Conservation (phyloP, 192 early-diverging fungal species). For the Coemansia sp. region DNA sequence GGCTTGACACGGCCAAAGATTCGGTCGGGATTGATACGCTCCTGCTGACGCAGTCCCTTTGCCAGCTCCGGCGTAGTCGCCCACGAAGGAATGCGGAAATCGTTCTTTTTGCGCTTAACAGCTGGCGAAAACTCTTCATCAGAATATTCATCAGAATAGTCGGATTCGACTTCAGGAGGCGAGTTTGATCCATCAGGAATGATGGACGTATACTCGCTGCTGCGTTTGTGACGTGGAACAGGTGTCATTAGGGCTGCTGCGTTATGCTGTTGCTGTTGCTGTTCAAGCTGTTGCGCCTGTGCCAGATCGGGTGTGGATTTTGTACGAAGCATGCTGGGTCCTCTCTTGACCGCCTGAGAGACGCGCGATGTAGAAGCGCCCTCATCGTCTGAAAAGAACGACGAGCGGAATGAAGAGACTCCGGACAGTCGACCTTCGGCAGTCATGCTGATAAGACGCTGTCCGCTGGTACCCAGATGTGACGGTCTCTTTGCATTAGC, state of each 20-base stretch:
- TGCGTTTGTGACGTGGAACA: background rate
- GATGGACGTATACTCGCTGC: slow-evolving; percentile 45
- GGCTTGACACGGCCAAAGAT: slow-evolving; percentile 54
- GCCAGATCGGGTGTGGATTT: slow-evolving; percentile 34
- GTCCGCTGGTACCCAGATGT: slow-evolving; percentile 7
- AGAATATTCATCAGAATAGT: slow-evolving; percentile 55
- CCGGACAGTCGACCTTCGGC: slow-evolving; percentile 27
- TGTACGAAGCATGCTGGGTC: slow-evolving; percentile 21
- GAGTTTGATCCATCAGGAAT: slow-evolving; percentile 36
- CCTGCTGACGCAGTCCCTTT: slow-evolving; percentile 39
- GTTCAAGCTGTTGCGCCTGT: slow-evolving; percentile 4
- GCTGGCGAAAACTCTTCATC: slow-evolving; percentile 53
- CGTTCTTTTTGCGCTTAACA: slow-evolving; percentile 45
- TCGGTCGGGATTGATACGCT: slow-evolving; percentile 47
- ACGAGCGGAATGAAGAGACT: slow-evolving; percentile 45
- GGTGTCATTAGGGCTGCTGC: slow-evolving; percentile 14
- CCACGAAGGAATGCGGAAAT: slow-evolving; percentile 47
- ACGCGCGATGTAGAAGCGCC: slow-evolving; percentile 9
- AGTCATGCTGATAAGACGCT: slow-evolving; percentile 15
- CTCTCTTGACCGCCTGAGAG: background rate
- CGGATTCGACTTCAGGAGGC: slow-evolving; percentile 50
- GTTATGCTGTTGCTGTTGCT: slow-evolving; percentile 3
- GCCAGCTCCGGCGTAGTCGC: slow-evolving; percentile 54
- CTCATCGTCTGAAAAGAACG: slow-evolving; percentile 49
- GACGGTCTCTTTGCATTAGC: slow-evolving; percentile 3